These are phyloP conservation scores for Cyathus pygmaeus DNA, from an alignment of 1,284 basidiomycete species.

Conservation along the genomic window DNA sequence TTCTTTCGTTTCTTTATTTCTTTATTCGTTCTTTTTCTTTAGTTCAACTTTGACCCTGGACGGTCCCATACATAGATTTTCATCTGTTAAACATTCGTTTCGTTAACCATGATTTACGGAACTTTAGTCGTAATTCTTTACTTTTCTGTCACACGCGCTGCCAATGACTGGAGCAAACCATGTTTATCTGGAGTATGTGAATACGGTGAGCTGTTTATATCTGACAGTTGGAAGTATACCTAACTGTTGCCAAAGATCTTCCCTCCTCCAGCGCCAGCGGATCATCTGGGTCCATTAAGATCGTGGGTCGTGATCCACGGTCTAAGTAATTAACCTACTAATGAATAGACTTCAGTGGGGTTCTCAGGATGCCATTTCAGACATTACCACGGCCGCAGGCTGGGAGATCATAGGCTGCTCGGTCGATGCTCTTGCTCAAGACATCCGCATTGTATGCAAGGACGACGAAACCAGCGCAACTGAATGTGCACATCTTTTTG, in stretches of 20 bases:
- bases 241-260: background rate
- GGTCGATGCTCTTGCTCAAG: slow-evolving; percentile 48
- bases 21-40: background rate
- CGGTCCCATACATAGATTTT: background rate
- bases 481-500: slow-evolving; percentile 57
- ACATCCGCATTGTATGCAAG: slow-evolving; percentile 59
- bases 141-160: slow-evolving; percentile 28
- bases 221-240: background rate
- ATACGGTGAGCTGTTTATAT: slow-evolving; percentile 34
- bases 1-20: background rate
- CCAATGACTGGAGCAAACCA: slow-evolving; percentile 56
- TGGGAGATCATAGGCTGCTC: slow-evolving; percentile 63
- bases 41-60: background rate
- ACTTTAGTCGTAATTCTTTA: background rate
- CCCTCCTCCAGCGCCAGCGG: slow-evolving; percentile 5
- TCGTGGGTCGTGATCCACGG: slow-evolving; percentile 43
- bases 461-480: slow-evolving; percentile 32
- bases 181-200: slow-evolving; percentile 53
- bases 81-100: background rate
- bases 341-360: slow-evolving; percentile 48
- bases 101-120: background rate
- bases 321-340: background rate
- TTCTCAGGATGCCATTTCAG: slow-evolving; percentile 53
- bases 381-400: slow-evolving; percentile 62
- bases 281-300: slow-evolving; percentile 42